Conservation (phyloP, 768 basidiomycete species). For the Lentinula boryana region DNA sequence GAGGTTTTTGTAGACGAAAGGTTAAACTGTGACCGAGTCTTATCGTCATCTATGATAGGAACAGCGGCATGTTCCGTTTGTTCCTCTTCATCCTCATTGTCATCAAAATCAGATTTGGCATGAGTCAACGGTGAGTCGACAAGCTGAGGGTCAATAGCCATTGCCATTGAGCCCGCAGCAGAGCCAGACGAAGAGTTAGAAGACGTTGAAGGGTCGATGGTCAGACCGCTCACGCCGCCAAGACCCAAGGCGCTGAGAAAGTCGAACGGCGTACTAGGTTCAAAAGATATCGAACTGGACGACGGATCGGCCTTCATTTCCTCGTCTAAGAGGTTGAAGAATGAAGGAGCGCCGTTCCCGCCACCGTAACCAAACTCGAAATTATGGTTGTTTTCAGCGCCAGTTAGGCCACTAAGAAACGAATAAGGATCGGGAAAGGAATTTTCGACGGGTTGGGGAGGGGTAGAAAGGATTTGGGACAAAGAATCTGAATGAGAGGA, state of each 20-base stretch:
- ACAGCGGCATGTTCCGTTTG: constrained; percentile 15
- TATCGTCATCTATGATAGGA: constrained; percentile 7
- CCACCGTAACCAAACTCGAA: constrained; percentile 1
- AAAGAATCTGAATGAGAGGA: constrained; percentile 28
- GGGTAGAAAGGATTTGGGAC: constrained; percentile 36
- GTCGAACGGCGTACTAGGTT: constrained; percentile 13
- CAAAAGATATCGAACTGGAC: constrained; percentile 17
- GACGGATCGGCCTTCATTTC: constrained; percentile 32
- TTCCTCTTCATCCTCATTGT: constrained; percentile 26
- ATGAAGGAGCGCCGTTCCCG: constrained; percentile 12
- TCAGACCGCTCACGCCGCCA: constrained; percentile 27
- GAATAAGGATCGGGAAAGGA: constrained; percentile 28
- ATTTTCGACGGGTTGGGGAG: constrained; percentile 32
- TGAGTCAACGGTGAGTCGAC: constrained; percentile 15
- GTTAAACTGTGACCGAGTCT: background rate
- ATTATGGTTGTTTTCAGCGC: background rate
- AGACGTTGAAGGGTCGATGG: background rate
- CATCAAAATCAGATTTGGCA: constrained; percentile 18
- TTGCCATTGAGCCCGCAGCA: constrained; percentile 25
- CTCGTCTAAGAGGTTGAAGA: constrained; percentile 43
- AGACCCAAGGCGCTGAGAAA: constrained; percentile 10
- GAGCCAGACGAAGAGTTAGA: constrained; percentile 16
- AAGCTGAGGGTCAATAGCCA: constrained; percentile 71
- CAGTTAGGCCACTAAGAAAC: background rate
- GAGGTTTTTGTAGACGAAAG: background rate